A percentile compares a stretch with the other conserved stretches of the same genome.
Evolutionary conservation across 108 stramenopile genomes (phyloP).

Genomic region (Fragilaria radians): DNA sequence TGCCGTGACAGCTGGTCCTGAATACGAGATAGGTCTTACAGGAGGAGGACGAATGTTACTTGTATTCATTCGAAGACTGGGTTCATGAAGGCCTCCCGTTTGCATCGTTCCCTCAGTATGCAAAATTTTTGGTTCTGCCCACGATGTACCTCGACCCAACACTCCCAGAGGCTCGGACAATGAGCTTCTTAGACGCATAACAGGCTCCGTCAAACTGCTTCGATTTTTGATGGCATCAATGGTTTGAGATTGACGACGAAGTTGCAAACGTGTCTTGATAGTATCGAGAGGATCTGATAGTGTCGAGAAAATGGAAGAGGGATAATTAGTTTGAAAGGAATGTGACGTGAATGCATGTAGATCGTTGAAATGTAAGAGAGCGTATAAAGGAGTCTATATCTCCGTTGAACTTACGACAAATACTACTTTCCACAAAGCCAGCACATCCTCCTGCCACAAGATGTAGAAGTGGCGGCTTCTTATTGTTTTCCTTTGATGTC

Average conservation of each 20-base stretch:
- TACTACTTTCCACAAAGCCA: conserved; percentile 87
- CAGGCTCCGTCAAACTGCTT: conserved; percentile 46
- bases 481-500: conserved; percentile 29
- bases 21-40: neutral
- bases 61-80: conserved; percentile 1
- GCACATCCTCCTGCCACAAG: conserved; percentile 88
- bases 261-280: conserved; percentile 92
- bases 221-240: conserved; percentile 23
- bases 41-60: conserved; percentile 1
- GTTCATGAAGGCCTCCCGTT: conserved; percentile 2
- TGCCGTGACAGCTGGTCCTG: conserved; percentile 25
- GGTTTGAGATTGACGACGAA: conserved; percentile 53
- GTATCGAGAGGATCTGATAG: conserved; percentile 82
- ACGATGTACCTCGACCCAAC: neutral
- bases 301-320: too few relatives aligned
- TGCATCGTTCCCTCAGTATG: neutral
- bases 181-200: conserved; percentile 27
- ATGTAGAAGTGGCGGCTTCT: conserved; percentile 76
- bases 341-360: neutral
- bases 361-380: neutral
- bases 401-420: conserved; percentile 41
- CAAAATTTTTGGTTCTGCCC: neutral
- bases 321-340: too few relatives aligned
- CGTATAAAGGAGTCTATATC: too few relatives aligned
- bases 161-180: conserved; percentile 20